A percentile compares a stretch with the other conserved stretches of the same genome.
Conservation (phyloP, 345 rosid species). For the Salix koriyanagi region DNA sequence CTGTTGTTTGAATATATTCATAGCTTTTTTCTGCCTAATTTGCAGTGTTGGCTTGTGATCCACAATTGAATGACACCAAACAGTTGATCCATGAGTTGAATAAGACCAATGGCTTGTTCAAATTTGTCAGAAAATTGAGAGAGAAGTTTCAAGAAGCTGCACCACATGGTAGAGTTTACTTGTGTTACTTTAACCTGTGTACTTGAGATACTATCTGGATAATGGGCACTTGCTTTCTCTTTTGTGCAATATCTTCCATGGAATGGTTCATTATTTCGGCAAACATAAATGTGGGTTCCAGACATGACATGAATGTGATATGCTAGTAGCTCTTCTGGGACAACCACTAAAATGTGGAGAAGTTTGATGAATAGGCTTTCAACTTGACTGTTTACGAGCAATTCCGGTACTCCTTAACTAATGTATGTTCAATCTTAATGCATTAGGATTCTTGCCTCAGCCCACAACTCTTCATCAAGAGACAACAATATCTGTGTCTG, state of each 20-base stretch:
- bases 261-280: too few relatives aligned
- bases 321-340: neutral
- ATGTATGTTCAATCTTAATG: slow-evolving; percentile 14
- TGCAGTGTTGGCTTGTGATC: slow-evolving; percentile 79
- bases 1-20: neutral
- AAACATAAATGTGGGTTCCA: neutral
- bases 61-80: slow-evolving; percentile 45
- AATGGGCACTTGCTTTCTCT: neutral
- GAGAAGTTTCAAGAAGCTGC: slow-evolving; percentile 66
- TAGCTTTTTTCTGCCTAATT: slow-evolving; percentile 16
- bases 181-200: slow-evolving; percentile 3
- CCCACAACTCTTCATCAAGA: slow-evolving; percentile 44
- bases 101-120: slow-evolving; percentile 71
- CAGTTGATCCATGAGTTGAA: slow-evolving; percentile 73
- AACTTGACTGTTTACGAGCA: slow-evolving; percentile 11
- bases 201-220: slow-evolving; percentile 2
- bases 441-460: slow-evolving; percentile 45
- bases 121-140: slow-evolving; percentile 81
- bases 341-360: neutral
- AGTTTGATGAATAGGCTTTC: neutral
- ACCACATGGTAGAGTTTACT: slow-evolving; percentile 39
- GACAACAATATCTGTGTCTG: slow-evolving; percentile 51
- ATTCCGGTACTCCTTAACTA: neutral
- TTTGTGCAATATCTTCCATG: neutral
- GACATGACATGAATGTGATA: neutral